Base-by-base conservation (phyloP, 2,329 filamentous ascomycete genomes). In the Blumeria hordei region DNA sequence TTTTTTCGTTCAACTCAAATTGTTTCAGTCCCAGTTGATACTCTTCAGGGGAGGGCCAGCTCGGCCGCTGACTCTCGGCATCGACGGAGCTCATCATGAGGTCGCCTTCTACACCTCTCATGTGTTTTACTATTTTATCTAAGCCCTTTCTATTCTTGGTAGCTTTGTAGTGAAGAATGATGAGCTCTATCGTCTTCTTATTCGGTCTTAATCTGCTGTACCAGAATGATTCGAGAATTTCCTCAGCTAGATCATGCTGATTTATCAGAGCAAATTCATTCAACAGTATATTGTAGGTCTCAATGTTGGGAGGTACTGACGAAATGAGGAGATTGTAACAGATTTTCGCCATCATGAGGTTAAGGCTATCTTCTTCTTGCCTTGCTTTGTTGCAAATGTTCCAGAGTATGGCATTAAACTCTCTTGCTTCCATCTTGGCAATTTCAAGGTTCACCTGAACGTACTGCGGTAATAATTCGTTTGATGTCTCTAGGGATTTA, bases 201-300 rank as follows among this genome's bases (percentile, higher is more conserved):
- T 56, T 64, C 6, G 64, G 62, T 47, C 54, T 60, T 39, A 64
- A 58, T 36, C 52, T 57, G 43, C 58, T 73, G 9, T 67, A 60
- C 43, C 69, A 65, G 54, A 77, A 74, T 0, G 71, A 73, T 53
- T 74, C 66, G 18, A 77, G 69, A 35, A 81, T 69, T n/a, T 69
- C 61, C 39, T 77, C 69, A 3, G 75, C 72, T 16, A 81, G 67
- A 39, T 69, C 66, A 55, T 72, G 69, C 54, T 73, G 68, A 33
- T 71, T 69, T 5, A 73, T 64, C 35, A 71, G 69, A 54, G 74
- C 72, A 53, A 90, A 78, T n/a, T 76, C 75, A n/a, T 75, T 65
- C 2, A 90, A 73, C 32, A 92, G 71, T 11, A 74, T 73, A 62
- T 88, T 88, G 68, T 80, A 86, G 3, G 80, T 86, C 59, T 78